Percentiles rank a stretch among this genome's conserved stretches.
phyloP scores from a whole-genome alignment of 2,329 filamentous ascomycete species.

The Cercospora brassicicola region DNA sequence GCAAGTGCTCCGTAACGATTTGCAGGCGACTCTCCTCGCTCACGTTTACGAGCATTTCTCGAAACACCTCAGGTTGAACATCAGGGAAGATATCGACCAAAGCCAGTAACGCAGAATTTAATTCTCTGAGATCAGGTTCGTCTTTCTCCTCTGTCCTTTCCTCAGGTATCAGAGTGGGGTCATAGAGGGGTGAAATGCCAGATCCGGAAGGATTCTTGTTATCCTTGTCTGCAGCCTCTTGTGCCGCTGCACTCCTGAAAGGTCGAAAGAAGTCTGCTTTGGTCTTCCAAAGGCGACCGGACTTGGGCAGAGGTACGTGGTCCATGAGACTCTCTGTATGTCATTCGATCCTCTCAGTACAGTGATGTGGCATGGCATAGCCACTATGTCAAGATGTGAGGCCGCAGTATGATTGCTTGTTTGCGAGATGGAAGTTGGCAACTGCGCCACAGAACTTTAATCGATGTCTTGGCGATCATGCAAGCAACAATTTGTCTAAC shows the following conservation, averaged over 20 bases:
- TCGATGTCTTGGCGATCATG: neutral
- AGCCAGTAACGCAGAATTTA: slow-evolving; percentile 68
- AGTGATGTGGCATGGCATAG: neutral
- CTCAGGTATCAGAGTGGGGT: slow-evolving; percentile 25
- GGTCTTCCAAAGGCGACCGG: slow-evolving; percentile 36
- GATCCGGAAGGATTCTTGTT: neutral
- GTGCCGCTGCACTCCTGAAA: slow-evolving; percentile 31
- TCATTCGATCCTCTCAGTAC: neutral
- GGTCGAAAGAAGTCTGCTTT: slow-evolving; percentile 40
- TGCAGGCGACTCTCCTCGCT: slow-evolving; percentile 74
- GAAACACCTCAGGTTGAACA: slow-evolving; percentile 77
- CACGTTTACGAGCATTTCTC: slow-evolving; percentile 74
- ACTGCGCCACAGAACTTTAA: slow-evolving; percentile 1
- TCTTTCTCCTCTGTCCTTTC: slow-evolving; percentile 10
- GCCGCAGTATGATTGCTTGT: slow-evolving; percentile 1
- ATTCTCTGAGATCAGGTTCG: slow-evolving; percentile 64
- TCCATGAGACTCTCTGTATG: slow-evolving; percentile 29
- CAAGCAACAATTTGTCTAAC: neutral
- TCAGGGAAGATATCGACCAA: slow-evolving; percentile 75
- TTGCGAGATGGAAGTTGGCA: slow-evolving; percentile 2
- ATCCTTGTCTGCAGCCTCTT: slow-evolving; percentile 28
- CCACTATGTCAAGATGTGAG: neutral
- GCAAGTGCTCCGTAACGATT: slow-evolving; percentile 72
- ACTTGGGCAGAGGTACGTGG: slow-evolving; percentile 29
- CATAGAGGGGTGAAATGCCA: slow-evolving; percentile 31